These are phyloP conservation scores for Lagenidium giganteum DNA, from an alignment of 352 stramenopile species.

Conservation along the genomic window DNA sequence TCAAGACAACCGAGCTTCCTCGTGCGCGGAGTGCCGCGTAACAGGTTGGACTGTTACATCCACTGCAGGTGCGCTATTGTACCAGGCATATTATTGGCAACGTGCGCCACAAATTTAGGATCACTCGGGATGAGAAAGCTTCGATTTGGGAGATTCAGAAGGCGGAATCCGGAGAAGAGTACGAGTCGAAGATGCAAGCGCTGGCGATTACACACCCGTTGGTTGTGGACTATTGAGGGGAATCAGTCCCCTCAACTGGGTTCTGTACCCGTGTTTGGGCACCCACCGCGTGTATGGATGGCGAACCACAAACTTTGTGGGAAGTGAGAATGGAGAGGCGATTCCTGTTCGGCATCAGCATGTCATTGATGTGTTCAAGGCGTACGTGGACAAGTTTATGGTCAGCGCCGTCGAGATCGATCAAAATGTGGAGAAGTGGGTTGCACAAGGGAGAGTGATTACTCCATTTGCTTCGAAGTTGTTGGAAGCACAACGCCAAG, in stretches of 20 bases:
- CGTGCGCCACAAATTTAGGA: background rate
- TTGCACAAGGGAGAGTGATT: background rate
- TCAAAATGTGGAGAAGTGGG: conserved; percentile 1
- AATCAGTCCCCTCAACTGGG: background rate
- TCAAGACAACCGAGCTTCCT: too few relatives aligned
- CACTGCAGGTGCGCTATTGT: conserved; percentile 6
- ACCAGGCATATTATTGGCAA: background rate
- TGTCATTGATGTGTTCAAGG: background rate
- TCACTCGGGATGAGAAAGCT: background rate
- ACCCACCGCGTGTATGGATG: background rate
- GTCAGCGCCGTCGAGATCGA: background rate
- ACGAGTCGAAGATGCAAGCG: background rate
- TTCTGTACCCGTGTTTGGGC: background rate
- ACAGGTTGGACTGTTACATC: too few relatives aligned
- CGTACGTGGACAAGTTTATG: conserved; percentile 5
- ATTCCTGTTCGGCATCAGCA: background rate
- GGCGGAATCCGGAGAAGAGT: background rate
- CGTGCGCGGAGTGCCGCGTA: too few relatives aligned
- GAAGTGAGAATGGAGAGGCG: background rate
- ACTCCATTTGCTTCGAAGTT: conserved; percentile 7
- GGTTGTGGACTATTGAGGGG: background rate
- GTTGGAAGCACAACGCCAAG: background rate
- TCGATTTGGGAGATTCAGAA: conserved; percentile 10
- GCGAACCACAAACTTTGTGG: conserved; percentile 1
- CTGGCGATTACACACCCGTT: background rate